phyloP scores from a whole-genome alignment of 345 rosid species.

The Angophora floribunda region DNA sequence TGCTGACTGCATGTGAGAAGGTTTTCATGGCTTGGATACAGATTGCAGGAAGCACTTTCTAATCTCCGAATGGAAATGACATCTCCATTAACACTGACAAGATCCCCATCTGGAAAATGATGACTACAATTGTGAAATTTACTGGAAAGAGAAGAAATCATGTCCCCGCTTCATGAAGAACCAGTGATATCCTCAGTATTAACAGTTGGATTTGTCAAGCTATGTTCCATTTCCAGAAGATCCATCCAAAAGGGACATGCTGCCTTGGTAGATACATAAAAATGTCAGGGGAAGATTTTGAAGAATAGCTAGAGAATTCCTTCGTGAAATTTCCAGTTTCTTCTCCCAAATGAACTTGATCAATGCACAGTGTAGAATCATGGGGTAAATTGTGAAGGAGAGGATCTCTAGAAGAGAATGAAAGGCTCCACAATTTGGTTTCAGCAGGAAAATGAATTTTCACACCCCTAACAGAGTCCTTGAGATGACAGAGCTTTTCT shows the following conservation, averaged over 20 bases:
- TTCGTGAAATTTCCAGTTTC: conserved; percentile 6
- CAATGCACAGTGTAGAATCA: conserved; percentile 12
- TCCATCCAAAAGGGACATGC: conserved; percentile 18
- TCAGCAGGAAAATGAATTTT: conserved; percentile 32
- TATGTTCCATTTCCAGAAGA: conserved; percentile 24
- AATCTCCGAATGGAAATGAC: conserved; percentile 42
- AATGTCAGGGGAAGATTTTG: conserved; percentile 34
- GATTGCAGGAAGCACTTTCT: conserved; percentile 7
- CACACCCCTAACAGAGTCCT: conserved; percentile 10
- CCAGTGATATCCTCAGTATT: conserved; percentile 11
- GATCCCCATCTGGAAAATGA: conserved; percentile 54
- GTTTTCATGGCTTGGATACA: conserved; percentile 7
- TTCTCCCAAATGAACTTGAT: conserved; percentile 9
- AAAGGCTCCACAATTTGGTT: conserved; percentile 42
- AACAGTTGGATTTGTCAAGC: conserved; percentile 9
- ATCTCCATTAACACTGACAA: conserved; percentile 40
- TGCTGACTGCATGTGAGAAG: conserved; percentile 2
- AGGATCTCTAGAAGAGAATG: conserved; percentile 33
- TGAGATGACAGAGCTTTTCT: conserved; percentile 37
- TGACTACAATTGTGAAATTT: conserved; percentile 11
- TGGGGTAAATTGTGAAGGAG: conserved; percentile 9
- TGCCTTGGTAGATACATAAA: conserved; percentile 34
- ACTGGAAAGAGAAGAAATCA: conserved; percentile 2
- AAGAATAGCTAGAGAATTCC: not conserved
- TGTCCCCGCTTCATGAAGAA: conserved; percentile 7